A percentile compares a stretch with the other conserved stretches of the same genome.
Conservation (phyloP, 176 grass and related monocot genomes). For the Pontederia paniculata region DNA sequence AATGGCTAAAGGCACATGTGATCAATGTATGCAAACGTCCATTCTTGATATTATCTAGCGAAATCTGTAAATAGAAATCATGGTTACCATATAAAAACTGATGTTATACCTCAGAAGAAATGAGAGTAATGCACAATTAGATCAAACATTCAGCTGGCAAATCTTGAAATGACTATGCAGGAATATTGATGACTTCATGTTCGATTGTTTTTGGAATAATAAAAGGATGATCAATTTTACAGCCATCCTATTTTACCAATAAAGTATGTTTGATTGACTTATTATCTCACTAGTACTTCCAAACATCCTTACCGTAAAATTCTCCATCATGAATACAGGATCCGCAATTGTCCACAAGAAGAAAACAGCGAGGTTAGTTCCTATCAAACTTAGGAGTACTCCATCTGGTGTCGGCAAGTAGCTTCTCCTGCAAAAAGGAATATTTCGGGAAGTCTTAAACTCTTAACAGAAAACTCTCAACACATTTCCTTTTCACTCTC, state of each 20-base stretch:
- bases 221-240: too few relatives aligned
- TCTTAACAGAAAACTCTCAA: not conserved
- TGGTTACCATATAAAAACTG: not conserved
- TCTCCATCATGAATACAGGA: conserved; percentile 45
- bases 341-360: conserved; percentile 57
- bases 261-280: not conserved
- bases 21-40: conserved; percentile 75
- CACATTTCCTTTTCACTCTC: not conserved
- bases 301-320: conserved; percentile 51
- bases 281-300: not conserved
- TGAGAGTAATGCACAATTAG: not conserved
- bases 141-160: not conserved
- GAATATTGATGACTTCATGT: too few relatives aligned
- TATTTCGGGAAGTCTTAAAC: not conserved
- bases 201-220: too few relatives aligned
- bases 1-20: conserved; percentile 75
- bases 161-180: too few relatives aligned
- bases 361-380: conserved; percentile 66
- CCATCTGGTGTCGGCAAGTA: conserved; percentile 25
- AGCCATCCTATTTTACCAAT: too few relatives aligned
- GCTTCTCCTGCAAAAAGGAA: conserved; percentile 28
- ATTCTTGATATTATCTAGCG: conserved; percentile 68
- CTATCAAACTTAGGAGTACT: conserved; percentile 35
- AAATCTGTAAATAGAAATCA: conserved; percentile 45
- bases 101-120: not conserved